Base-by-base conservation (phyloP, 2,329 filamentous ascomycete genomes). In the Basipetospora sp. region DNA sequence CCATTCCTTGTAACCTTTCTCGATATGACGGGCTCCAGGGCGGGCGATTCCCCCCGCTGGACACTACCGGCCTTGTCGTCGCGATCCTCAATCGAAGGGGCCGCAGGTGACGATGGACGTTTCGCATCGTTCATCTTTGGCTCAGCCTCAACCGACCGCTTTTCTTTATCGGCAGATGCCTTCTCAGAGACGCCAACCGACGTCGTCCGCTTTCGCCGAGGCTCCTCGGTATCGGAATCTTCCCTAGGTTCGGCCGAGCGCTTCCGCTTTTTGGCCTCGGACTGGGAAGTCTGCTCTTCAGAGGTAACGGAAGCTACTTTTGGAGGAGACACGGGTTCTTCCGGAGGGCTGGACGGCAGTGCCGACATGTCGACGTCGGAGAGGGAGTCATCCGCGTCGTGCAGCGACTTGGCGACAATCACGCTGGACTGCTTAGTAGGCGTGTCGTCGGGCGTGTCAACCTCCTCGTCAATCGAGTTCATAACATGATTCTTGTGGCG, bases 401-500 rank as follows among this genome's bases (percentile, higher is more conserved):
- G 53, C 30, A 53, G 53, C 36, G 53, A 58, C 36, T 56, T 46
- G 39, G 56, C 48, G n/a, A 58, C 56, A 44, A 56, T 47, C 43
- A 50, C 46, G 15, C 50, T 47, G 26, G 55, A 29, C 19, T 36
- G 31, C 62, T 86, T 88, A 65, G 79, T 87, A 3, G 82, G 81
- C 39, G 77, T 85, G 46, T 71, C 72, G 48, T 80, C 75, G 45
- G 74, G 72, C 39, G 60, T 54, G 39, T 60, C 62, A 39, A 61
- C 68, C 42, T 67, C 64, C 42, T 67, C 64, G 39, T 67, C 65
- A 51, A 67, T 71, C 44, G 64, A 63, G 47, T 64, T 65, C 38
- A 78, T 56, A 31, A 77, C 64, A 8, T 80, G 71, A 48, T 78
- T 71, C 48, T 69, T 67, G 48, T 73, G 68, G 46, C 75, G 67